These are phyloP conservation scores for Casuarina equisetifolia DNA, from an alignment of 306 rosid genomes.

Conservation along the genomic window DNA sequence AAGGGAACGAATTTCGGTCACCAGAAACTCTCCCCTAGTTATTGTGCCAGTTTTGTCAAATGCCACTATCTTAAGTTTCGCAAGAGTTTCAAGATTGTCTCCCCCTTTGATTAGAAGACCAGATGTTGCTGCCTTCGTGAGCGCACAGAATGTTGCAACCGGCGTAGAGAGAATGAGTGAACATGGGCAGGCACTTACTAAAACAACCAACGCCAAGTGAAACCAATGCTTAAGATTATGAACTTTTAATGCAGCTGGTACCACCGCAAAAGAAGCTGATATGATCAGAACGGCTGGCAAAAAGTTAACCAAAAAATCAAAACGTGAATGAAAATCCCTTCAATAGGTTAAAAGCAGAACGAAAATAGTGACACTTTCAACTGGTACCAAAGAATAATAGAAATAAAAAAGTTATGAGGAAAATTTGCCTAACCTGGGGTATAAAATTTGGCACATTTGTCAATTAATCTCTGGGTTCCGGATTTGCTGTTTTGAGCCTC, in stretches of 20 bases:
- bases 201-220: slow-evolving; percentile 82
- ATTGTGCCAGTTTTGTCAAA: slow-evolving; percentile 97
- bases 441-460: slow-evolving; percentile 77
- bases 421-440: slow-evolving; percentile 70
- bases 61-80: slow-evolving; percentile 69
- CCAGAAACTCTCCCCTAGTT: slow-evolving; percentile 84
- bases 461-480: slow-evolving; percentile 70
- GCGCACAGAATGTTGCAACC: slow-evolving; percentile 94
- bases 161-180: slow-evolving; percentile 93
- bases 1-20: slow-evolving; percentile 63
- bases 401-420: not conserved
- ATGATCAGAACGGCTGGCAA: slow-evolving; percentile 65
- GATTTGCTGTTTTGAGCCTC: slow-evolving; percentile 93
- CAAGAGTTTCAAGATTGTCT: slow-evolving; percentile 70
- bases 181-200: slow-evolving; percentile 96
- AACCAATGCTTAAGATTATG: slow-evolving; percentile 61
- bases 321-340: not conserved
- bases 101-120: slow-evolving; percentile 98
- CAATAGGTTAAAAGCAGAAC: slow-evolving; percentile 3
- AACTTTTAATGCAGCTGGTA: slow-evolving; percentile 52
- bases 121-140: slow-evolving; percentile 78
- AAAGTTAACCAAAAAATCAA: not conserved
- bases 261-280: slow-evolving; percentile 54
- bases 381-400: not conserved
- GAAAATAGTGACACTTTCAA: not conserved